Conservation (phyloP, 2,329 filamentous ascomycete species). For the Claviceps citrina region DNA sequence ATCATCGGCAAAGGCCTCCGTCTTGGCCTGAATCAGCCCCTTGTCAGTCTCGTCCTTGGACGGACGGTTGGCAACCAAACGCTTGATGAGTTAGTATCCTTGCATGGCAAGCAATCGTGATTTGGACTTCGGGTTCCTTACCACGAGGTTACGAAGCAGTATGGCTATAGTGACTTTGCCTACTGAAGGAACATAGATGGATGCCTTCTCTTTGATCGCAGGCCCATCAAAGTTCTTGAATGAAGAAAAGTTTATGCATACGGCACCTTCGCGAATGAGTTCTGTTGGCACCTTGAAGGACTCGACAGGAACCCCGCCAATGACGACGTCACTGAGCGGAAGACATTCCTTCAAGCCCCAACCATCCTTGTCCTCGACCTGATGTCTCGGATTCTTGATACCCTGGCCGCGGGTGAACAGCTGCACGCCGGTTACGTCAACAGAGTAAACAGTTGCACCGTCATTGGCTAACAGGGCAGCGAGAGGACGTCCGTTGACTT, state of each 20-base stretch:
- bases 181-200: conserved; percentile 91
- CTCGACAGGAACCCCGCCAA: conserved; percentile 79
- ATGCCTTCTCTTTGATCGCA: conserved; percentile 85
- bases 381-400: conserved; percentile 70
- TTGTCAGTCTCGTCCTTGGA: conserved; percentile 22
- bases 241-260: conserved; percentile 98
- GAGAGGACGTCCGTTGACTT: conserved; percentile 86
- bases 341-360: conserved; percentile 69
- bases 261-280: conserved; percentile 71
- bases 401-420: conserved; percentile 82
- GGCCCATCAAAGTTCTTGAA: conserved; percentile 80
- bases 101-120: background rate
- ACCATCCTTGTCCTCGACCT: conserved; percentile 68
- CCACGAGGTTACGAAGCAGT: conserved; percentile 73
- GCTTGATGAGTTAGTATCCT: conserved; percentile 21
- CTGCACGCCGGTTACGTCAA: conserved; percentile 83
- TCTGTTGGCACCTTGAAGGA: conserved; percentile 79
- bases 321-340: conserved; percentile 82
- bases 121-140: conserved; percentile 32
- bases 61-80: conserved; percentile 35
- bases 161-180: conserved; percentile 96
- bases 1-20: conserved; percentile 26
- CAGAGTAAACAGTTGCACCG: conserved; percentile 85
- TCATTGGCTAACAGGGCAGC: conserved; percentile 92
- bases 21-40: conserved; percentile 23